Evolutionary conservation across 2,329 filamentous ascomycete species (phyloP), one percentile per base, ranked within the genome.

Genomic region (Microcyclosporella mali): DNA sequence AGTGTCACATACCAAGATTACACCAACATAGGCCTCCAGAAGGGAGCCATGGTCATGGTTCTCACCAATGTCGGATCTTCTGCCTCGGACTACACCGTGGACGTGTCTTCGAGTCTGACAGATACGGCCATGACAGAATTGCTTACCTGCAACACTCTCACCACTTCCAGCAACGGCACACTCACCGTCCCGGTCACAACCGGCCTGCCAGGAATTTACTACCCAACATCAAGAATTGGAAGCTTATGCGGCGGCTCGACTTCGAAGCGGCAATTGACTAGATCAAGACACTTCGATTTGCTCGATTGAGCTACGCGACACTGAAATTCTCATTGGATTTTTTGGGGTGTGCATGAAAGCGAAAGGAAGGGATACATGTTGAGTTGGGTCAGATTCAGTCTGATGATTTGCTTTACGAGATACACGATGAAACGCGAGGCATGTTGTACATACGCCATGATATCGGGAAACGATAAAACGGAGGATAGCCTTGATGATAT

Each of bases 1-100:
- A 58, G 57, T 33, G 53, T 66, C 2, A 51, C 69, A 40, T 68
- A 68, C 52, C 64, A 63, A 12, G 67, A 70, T 52, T 55, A 49
- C 39, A 58, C 63, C 49, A 67, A 59, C 14, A 58, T 77, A n/a
- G 70, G 62, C 14, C 64, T 75, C 55, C 63, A 66, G 43, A 74
- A 75, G 53, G 72, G 70, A n/a, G 52, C 68, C 41, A 55, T 72
- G 32, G 52, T 74, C 35, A 61, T 57, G 1, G 56, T 68, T 6
- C 45, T 66, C 1, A 59, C 55, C 39, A 64, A 64, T 46, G 43
- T 45, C 2, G 63, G 63, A 21, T 47, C 52, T 2, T 43, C 43
- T 12, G 59, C 56, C 15, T 40, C 40, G 6, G 38, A 41, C 11
- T 57, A 59, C 18, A 62, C 56, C 1, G 49, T 61, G n/a, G 41